A percentile compares a stretch with the other conserved stretches of the same genome.
These are phyloP conservation scores for Tylopilus sp. DNA, from an alignment of 768 basidiomycete genomes.

Conservation along the genomic window DNA sequence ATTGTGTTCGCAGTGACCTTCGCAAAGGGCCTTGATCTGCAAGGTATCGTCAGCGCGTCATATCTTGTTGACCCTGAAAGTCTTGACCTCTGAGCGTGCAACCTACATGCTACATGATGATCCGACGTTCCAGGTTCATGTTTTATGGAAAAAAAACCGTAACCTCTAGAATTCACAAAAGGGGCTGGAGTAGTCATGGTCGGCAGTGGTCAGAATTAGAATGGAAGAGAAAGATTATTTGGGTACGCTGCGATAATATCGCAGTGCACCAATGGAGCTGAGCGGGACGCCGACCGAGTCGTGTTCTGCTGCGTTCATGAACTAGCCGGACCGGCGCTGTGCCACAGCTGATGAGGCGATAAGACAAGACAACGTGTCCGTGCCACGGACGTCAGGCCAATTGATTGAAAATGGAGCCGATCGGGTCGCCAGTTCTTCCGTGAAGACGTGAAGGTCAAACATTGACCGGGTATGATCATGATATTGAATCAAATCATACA, in stretches of 20 bases:
- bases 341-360: slow-evolving; percentile 1
- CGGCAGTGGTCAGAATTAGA: neutral
- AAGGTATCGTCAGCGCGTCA: slow-evolving; percentile 2
- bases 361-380: slow-evolving; percentile 5
- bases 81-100: neutral
- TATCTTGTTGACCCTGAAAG: neutral
- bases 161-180: neutral
- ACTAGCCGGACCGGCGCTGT: neutral
- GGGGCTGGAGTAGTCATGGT: neutral
- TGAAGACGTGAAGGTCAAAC: no score
- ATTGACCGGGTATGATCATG: no score
- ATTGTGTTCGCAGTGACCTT: neutral
- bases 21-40: neutral
- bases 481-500: no score
- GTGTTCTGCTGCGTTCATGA: neutral
- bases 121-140: neutral
- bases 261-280: neutral
- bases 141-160: neutral
- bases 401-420: neutral
- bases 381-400: neutral
- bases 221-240: neutral
- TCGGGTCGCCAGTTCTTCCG: neutral
- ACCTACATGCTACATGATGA: neutral
- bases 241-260: neutral
- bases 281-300: slow-evolving; percentile 6